phyloP scores from a whole-genome alignment of 176 grass and related monocot genomes.

The Triticum timopheevii region DNA sequence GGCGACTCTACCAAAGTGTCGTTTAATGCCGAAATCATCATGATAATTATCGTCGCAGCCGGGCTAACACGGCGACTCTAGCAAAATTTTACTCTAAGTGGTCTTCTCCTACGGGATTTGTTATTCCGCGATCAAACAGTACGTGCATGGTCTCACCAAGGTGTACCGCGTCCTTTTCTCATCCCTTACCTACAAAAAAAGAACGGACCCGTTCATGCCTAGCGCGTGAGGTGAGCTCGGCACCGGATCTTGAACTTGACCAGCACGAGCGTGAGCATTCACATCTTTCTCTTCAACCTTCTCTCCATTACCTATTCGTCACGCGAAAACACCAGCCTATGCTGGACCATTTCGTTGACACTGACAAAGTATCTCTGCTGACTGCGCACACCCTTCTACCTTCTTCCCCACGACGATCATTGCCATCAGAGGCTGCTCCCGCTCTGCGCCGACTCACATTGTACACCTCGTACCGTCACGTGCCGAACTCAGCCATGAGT shows the following conservation, averaged over 20 bases:
- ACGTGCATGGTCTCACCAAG: not conserved
- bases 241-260: conserved; percentile 17
- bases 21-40: no score
- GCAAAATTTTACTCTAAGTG: no score
- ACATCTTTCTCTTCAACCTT: not conserved
- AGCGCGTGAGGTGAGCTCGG: not conserved
- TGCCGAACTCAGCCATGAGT: no score
- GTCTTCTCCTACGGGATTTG: no score
- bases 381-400: not conserved
- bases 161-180: not conserved
- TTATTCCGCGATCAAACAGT: not conserved
- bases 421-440: not conserved
- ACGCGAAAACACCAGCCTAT: not conserved
- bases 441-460: no score
- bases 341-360: not conserved
- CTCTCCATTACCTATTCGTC: not conserved
- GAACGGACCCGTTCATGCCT: not conserved
- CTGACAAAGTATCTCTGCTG: not conserved
- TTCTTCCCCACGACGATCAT: not conserved
- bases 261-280: conserved; percentile 9
- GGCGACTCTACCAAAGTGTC: no score
- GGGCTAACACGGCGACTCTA: no score
- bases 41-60: no score
- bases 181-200: not conserved
- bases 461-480: not conserved